These are phyloP conservation scores for Aureobasidium mangrovei DNA, from an alignment of 2,329 filamentous ascomycete genomes.

Conservation along the genomic window DNA sequence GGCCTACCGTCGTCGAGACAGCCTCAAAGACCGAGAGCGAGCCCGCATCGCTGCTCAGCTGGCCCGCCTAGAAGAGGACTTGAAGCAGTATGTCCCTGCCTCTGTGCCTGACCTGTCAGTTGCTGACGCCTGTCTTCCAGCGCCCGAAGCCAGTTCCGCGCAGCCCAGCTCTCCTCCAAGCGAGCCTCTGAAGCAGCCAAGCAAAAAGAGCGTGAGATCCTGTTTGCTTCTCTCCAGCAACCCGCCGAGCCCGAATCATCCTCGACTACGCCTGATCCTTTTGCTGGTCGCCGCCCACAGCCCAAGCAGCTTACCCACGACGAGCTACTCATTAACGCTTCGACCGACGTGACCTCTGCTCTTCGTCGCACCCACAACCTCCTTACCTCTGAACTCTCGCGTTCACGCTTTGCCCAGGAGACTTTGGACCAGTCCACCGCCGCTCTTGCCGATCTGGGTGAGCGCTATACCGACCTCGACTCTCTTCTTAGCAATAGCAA, in stretches of 20 bases:
- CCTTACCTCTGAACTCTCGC: slow-evolving; percentile 74
- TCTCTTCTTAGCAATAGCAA: slow-evolving; percentile 65
- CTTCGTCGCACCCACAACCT: slow-evolving; percentile 78
- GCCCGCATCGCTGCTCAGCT: slow-evolving; percentile 58
- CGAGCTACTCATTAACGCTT: slow-evolving; percentile 65
- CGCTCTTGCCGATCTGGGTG: slow-evolving; percentile 69
- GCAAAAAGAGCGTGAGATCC: slow-evolving; percentile 64
- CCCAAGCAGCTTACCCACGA: slow-evolving; percentile 54
- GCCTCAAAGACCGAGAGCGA: slow-evolving; percentile 52
- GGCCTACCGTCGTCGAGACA: slow-evolving; percentile 36
- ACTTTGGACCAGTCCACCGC: slow-evolving; percentile 77
- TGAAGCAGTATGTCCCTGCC: slow-evolving; percentile 53
- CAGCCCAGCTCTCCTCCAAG: slow-evolving; percentile 72
- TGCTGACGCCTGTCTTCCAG: slow-evolving; percentile 25
- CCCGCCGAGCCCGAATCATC: slow-evolving; percentile 23
- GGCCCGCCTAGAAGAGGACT: slow-evolving; percentile 57
- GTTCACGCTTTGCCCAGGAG: slow-evolving; percentile 82
- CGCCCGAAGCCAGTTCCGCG: slow-evolving; percentile 62
- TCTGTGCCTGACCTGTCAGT: background rate
- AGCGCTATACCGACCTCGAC: slow-evolving; percentile 73
- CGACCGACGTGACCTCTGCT: slow-evolving; percentile 73
- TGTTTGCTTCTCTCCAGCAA: slow-evolving; percentile 57
- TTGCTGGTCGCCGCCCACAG: slow-evolving; percentile 27
- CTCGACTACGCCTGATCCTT: slow-evolving; percentile 27
- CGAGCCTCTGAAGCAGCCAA: slow-evolving; percentile 64